Evolutionary conservation across 805 yeast species (phyloP), one percentile per base, ranked within the genome.

Genomic region (Candida manassasensis): DNA sequence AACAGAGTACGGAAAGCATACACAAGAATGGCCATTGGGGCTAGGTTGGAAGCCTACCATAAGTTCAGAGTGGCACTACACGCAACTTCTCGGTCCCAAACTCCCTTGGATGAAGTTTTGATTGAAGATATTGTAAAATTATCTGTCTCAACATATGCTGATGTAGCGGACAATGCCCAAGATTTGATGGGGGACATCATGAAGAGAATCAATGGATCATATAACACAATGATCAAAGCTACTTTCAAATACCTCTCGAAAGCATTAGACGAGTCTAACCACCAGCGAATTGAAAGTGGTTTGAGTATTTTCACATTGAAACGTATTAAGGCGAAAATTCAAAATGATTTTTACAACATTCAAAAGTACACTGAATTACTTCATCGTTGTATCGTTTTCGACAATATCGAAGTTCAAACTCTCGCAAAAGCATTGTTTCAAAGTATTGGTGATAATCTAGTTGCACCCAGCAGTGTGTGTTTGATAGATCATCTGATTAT

Each of bases 1-100:
- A 73, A 81, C 4, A 78, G 84, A 29, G 55, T 77, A 14, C 61
- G 77, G 4, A 79, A 81, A 40, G 85, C 88, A 2, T 81, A 69
- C 43, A 88, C 97, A 0, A 77, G 96, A 50, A 71, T 85, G 1
- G 72, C 84, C 2, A 53, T 87, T n/a, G 94, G 84, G 3, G 75
- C 84, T 0, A 71, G 95, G 36, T 67, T 87, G 10, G 83, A 79
- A 36, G 63, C 79, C 11, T 83, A 78, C 43, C 96, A 89, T 45
- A 75, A 77, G 53, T 79, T 83, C 45, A 73, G 97, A 45, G 75
- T 82, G 17, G 64, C 77, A 1, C 67, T 84, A 24, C 85, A 81
- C 47, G 73, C 87, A 0, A 82, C 90, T 0, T 78, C 84, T 3
- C 69, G 96, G 42, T 63, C 79, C 5, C 84, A 85, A 48, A 74